These are phyloP conservation scores for Penicillium vulpinum DNA, from an alignment of 2,329 filamentous ascomycete species.

Conservation along the genomic window DNA sequence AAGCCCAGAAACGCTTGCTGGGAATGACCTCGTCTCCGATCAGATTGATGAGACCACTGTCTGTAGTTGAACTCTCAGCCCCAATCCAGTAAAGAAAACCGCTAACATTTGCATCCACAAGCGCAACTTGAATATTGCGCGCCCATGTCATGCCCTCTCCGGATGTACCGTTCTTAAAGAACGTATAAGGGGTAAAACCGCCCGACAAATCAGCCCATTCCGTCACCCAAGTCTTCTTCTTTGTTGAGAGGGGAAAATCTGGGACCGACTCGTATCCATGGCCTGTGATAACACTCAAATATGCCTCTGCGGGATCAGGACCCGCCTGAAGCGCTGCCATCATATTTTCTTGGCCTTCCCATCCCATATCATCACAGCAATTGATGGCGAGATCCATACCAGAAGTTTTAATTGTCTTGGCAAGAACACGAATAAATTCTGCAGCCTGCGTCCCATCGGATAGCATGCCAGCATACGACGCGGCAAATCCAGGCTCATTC, in stretches of 20 bases:
- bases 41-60: slow-evolving; percentile 39
- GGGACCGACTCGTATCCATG: too few relatives aligned
- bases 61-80: slow-evolving; percentile 41
- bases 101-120: slow-evolving; percentile 51
- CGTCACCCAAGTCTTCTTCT: too few relatives aligned
- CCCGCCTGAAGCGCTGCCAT: not conserved
- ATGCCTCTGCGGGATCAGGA: not conserved
- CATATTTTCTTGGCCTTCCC: not conserved
- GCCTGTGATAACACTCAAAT: too few relatives aligned
- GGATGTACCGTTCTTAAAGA: slow-evolving; percentile 49
- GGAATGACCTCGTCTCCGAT: slow-evolving; percentile 36
- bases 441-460: not conserved
- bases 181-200: slow-evolving; percentile 44
- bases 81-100: slow-evolving; percentile 60
- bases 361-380: not conserved
- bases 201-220: slow-evolving; percentile 37
- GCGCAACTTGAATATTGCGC: slow-evolving; percentile 53
- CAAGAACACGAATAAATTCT: not conserved
- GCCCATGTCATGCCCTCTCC: slow-evolving; percentile 60
- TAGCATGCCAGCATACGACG: not conserved
- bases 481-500: slow-evolving; percentile 42
- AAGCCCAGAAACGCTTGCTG: slow-evolving; percentile 44
- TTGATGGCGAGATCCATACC: not conserved
- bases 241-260: too few relatives aligned
- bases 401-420: not conserved